A percentile compares a stretch with the other conserved stretches of the same genome.
Conservation (phyloP, 805 yeast genomes). For the Metschnikowia chrysomelidarum region DNA sequence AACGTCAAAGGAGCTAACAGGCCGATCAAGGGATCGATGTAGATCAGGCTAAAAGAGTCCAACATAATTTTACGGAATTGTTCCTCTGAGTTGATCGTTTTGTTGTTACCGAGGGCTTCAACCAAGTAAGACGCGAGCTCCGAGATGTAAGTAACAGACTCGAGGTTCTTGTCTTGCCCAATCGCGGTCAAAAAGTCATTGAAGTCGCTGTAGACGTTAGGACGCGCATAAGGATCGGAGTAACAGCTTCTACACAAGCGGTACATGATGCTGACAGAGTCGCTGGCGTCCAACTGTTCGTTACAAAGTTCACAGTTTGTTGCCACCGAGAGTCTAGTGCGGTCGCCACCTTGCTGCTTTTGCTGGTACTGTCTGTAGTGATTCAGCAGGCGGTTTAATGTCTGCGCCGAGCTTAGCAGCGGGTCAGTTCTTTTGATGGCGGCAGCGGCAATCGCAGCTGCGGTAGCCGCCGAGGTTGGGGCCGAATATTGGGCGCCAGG, state of each 20-base stretch:
- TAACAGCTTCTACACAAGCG: conserved; percentile 30
- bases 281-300: conserved; percentile 23
- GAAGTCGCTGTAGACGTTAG: conserved; percentile 28
- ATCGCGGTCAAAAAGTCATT: conserved; percentile 27
- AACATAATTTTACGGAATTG: conserved; percentile 36
- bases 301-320: conserved; percentile 30
- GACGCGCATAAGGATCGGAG: conserved; percentile 28
- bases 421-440: conserved; percentile 17
- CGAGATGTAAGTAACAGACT: conserved; percentile 14
- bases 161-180: conserved; percentile 18
- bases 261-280: conserved; percentile 25
- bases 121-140: conserved; percentile 20
- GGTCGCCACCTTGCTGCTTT: conserved; percentile 18
- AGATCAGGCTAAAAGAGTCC: conserved; percentile 34
- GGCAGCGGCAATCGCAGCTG: conserved; percentile 20
- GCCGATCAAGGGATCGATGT: conserved; percentile 41
- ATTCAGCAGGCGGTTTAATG: conserved; percentile 13
- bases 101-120: conserved; percentile 23
- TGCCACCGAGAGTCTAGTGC: conserved; percentile 16
- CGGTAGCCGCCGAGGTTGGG: conserved; percentile 15
- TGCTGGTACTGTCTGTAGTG: conserved; percentile 21
- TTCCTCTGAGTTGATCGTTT: conserved; percentile 27
- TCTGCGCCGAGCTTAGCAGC: conserved; percentile 11
- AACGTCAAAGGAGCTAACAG: conserved; percentile 28
- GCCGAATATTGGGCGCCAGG: conserved; percentile 1